A percentile compares a stretch with the other conserved stretches of the same genome.
Conservation (phyloP, 345 rosid species). For the Schrenkiella parvula region DNA sequence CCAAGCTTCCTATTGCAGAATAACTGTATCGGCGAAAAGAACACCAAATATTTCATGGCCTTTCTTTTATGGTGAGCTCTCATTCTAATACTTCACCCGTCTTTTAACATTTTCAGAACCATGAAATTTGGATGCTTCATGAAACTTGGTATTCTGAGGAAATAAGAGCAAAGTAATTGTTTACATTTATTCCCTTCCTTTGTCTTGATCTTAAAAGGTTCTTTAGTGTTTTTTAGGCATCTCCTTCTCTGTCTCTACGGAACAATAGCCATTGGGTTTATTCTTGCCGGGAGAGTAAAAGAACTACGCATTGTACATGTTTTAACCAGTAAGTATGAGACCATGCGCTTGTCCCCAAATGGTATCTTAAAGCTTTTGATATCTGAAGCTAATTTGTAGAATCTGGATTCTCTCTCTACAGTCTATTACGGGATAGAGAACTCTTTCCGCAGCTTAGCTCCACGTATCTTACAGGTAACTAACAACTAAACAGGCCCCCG, state of each 20-base stretch:
- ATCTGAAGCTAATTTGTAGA: slow-evolving; percentile 12
- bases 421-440: slow-evolving; percentile 72
- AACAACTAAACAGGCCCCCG: background rate
- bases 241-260: slow-evolving; percentile 72
- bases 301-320: slow-evolving; percentile 51
- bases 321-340: slow-evolving; percentile 46
- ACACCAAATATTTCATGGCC: slow-evolving; percentile 83
- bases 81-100: slow-evolving; percentile 15
- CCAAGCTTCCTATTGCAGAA: slow-evolving; percentile 52
- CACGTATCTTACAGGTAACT: slow-evolving; percentile 65
- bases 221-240: slow-evolving; percentile 59
- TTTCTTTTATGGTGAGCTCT: slow-evolving; percentile 88
- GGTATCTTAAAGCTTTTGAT: background rate
- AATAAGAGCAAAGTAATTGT: background rate
- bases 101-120: background rate
- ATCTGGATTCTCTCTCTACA: slow-evolving; percentile 32
- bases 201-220: slow-evolving; percentile 16
- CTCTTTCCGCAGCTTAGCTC: slow-evolving; percentile 61
- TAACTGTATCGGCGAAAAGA: slow-evolving; percentile 90
- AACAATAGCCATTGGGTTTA: slow-evolving; percentile 55
- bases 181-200: background rate
- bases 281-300: slow-evolving; percentile 71
- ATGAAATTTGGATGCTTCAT: background rate
- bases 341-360: background rate
- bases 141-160: background rate